Percentiles rank a stretch among this genome's conserved stretches.
Evolutionary conservation across 805 yeast genomes (phyloP).

Genomic region (Wickerhamiella hasegawae): DNA sequence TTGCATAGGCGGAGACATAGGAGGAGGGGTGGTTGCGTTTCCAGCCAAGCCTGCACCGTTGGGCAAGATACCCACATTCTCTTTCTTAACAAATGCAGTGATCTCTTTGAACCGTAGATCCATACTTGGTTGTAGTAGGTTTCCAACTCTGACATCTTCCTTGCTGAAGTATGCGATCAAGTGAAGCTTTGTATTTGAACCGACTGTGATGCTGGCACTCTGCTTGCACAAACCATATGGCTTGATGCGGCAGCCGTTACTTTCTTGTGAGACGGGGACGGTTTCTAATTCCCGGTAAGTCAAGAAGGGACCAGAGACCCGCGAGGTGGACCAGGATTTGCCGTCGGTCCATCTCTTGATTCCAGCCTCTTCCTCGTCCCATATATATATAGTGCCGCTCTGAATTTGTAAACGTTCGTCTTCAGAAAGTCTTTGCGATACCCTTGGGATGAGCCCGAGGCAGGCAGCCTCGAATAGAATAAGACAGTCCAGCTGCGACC

Average conservation of each 20-base stretch:
- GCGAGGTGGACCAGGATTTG: constrained; percentile 52
- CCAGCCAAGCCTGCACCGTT: too few species aligned
- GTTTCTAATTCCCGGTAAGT: constrained; percentile 46
- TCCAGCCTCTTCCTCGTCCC: constrained; percentile 58
- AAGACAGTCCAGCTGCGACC: constrained; percentile 45
- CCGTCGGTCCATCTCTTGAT: constrained; percentile 75
- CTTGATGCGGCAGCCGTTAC: constrained; percentile 27
- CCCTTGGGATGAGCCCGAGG: constrained; percentile 37
- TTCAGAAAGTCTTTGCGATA: constrained; percentile 40
- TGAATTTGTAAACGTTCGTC: constrained; percentile 37
- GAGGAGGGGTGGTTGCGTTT: too few species aligned
- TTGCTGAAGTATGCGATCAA: constrained; percentile 37
- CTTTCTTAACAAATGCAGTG: constrained; percentile 3
- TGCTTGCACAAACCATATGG: constrained; percentile 47
- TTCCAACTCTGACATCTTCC: constrained; percentile 17
- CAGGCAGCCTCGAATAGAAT: constrained; percentile 51
- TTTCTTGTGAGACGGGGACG: constrained; percentile 8
- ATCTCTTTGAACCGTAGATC: constrained; percentile 27
- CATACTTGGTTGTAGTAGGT: constrained; percentile 28
- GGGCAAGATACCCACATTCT: too few species aligned
- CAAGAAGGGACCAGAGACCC: constrained; percentile 48
- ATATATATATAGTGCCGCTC: constrained; percentile 48
- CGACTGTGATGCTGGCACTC: constrained; percentile 41
- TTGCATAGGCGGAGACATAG: too few species aligned
- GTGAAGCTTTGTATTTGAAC: constrained; percentile 40